Conservation (phyloP, 2,329 filamentous ascomycete species). For the Verticillium nonalfalfae region DNA sequence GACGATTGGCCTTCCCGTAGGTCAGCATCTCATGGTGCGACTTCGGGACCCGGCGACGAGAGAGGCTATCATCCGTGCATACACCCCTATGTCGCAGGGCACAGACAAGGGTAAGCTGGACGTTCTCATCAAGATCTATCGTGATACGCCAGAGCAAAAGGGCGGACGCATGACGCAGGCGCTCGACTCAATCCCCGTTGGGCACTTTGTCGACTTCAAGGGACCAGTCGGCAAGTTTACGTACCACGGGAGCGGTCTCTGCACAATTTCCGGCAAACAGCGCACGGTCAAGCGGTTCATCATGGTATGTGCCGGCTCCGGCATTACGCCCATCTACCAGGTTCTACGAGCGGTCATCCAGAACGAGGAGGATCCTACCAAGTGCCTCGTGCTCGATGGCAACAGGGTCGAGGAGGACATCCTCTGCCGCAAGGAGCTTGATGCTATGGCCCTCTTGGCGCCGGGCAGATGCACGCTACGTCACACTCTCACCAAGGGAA, state of each 20-base stretch:
- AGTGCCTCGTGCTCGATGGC: slow-evolving; percentile 69
- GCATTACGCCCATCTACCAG: slow-evolving; percentile 87
- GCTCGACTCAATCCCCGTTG: slow-evolving; percentile 65
- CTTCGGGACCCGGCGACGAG: slow-evolving; percentile 64
- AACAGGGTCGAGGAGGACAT: slow-evolving; percentile 77
- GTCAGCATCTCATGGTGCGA: slow-evolving; percentile 83
- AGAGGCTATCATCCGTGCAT: slow-evolving; percentile 75
- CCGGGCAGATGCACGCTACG: slow-evolving; percentile 55
- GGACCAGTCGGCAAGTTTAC: slow-evolving; percentile 82
- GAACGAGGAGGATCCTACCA: slow-evolving; percentile 56
- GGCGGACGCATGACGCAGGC: slow-evolving; percentile 81
- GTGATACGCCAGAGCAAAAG: slow-evolving; percentile 44
- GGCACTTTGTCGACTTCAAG: slow-evolving; percentile 75
- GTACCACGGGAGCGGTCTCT: slow-evolving; percentile 63
- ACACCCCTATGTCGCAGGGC: slow-evolving; percentile 72
- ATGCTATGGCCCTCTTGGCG: slow-evolving; percentile 49
- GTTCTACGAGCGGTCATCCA: slow-evolving; percentile 69
- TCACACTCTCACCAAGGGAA: slow-evolving; percentile 62
- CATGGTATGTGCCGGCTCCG: slow-evolving; percentile 87
- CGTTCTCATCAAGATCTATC: slow-evolving; percentile 79
- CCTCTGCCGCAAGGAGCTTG: slow-evolving; percentile 69
- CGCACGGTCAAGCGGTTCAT: slow-evolving; percentile 60
- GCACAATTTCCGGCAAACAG: slow-evolving; percentile 50
- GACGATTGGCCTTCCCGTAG: slow-evolving; percentile 68
- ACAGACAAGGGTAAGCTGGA: slow-evolving; percentile 58